Evolutionary conservation across 2,329 filamentous ascomycete genomes (phyloP).

Genomic region (Esteya vermicola): DNA sequence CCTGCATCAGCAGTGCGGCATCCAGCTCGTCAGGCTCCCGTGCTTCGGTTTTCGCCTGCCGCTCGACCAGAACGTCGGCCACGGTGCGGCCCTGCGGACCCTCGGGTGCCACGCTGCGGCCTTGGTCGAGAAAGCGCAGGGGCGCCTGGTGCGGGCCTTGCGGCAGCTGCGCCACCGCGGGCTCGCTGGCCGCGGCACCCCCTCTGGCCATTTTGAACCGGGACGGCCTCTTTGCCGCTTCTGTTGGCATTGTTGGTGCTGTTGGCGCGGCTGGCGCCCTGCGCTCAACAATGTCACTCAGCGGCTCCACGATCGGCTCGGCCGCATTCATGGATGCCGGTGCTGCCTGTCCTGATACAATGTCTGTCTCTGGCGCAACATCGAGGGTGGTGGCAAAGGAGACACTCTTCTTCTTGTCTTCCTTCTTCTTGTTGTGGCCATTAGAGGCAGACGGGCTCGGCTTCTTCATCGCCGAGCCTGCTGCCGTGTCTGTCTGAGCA

Average conservation of each 20-base stretch:
- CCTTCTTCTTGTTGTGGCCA: background rate
- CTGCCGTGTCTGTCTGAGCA: conserved; percentile 12
- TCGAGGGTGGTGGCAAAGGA: conserved; percentile 67
- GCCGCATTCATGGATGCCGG: background rate
- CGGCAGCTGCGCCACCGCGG: conserved; percentile 13
- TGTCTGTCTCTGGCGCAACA: conserved; percentile 33
- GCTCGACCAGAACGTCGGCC: conserved; percentile 45
- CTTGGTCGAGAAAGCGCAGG: conserved; percentile 22
- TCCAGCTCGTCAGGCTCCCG: conserved; percentile 52
- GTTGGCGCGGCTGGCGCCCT: background rate
- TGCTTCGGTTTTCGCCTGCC: conserved; percentile 21
- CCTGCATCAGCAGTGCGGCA: conserved; percentile 55
- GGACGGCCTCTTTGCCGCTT: conserved; percentile 27
- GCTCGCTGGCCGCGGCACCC: background rate
- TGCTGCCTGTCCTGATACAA: background rate
- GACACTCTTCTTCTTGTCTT: conserved; percentile 49
- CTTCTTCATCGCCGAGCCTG: conserved; percentile 5
- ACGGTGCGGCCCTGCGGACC: conserved; percentile 41
- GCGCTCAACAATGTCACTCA: conserved; percentile 15
- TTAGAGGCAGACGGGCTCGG: too few species aligned
- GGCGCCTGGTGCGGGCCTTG: conserved; percentile 31
- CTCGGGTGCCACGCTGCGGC: conserved; percentile 18
- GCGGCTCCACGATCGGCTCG: conserved; percentile 8
- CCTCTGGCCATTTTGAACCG: conserved; percentile 33
- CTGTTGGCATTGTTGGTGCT: background rate